Evolutionary conservation across 768 basidiomycete species (phyloP), one percentile per base, ranked within the genome.

Genomic region (Tricholoma flavovirens): DNA sequence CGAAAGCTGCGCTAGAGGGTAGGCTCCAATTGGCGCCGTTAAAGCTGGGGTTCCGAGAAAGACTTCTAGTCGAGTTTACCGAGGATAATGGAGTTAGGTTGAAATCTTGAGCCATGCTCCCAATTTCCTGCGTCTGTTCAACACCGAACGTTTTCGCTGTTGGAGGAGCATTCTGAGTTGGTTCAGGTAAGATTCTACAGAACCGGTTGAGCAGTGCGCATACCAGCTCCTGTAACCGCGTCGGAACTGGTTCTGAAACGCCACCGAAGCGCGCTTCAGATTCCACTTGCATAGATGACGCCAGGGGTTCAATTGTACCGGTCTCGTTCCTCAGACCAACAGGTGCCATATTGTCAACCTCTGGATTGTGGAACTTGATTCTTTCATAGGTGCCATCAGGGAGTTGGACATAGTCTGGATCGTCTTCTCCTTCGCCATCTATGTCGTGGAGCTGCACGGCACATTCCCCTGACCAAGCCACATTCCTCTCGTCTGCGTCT

Each of bases 391-490:
- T 66, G 32, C 75, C 77, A 59, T 77, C 74, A 4, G 71, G 59
- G 49, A 67, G 67, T 36, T 54, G 59, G 35, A 68, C 59, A 58
- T 75, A 78, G 35, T 80, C 80, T 0, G 75, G 73, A 60, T 84
- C 83, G 22, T 79, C 79, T 51, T 87, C 85, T 8, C 82, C 82
- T 10, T 82, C 77, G 6, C 82, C 84, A 64, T 88, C 86, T 12
- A 65, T 61, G 53, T 83, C 84, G 17, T 69, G 62, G 3, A 71
- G 67, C 19, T 74, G 75, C 36, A 84, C 81, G 11, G 77, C 78
- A 56, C 73, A 71, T 57, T 82, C 81, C 6, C 69, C 77, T 19
- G 81, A 76, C 88, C 89, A 93, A 8, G 84, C 80, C 22, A 90
- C 69, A 48, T 77, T 82, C 56, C 90, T 78, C 10, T 72, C 67